phyloP scores from a whole-genome alignment of 768 basidiomycete genomes.

The Boletus patriciae region DNA sequence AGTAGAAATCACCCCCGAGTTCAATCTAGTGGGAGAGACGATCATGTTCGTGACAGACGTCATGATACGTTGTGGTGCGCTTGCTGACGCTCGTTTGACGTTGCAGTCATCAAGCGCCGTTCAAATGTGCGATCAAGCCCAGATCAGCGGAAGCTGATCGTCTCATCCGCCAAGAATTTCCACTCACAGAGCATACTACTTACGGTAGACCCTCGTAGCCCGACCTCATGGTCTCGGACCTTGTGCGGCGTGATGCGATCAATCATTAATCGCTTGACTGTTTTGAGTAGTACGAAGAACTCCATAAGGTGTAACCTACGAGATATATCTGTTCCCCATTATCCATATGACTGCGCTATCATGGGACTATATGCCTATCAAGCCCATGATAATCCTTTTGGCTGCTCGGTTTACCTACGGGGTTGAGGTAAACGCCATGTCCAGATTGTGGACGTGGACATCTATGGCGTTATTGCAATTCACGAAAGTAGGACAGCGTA shows the following conservation, averaged over 20 bases:
- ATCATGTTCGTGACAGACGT: constrained; percentile 1
- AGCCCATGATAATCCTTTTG: too few species aligned
- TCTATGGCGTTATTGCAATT: neutral
- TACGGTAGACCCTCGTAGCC: too few species aligned
- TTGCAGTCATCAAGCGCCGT: constrained; percentile 13
- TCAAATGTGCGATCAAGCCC: constrained; percentile 16
- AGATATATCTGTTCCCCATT: too few species aligned
- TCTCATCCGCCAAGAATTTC: neutral
- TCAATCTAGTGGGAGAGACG: constrained; percentile 28
- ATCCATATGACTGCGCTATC: too few species aligned
- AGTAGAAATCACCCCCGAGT: constrained; percentile 44
- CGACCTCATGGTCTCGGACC: too few species aligned
- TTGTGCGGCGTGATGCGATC: too few species aligned
- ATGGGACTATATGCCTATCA: neutral
- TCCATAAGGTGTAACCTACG: too few species aligned
- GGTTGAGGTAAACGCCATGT: neutral
- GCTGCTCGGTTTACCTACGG: too few species aligned
- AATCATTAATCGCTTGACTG: too few species aligned
- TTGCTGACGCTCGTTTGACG: neutral
- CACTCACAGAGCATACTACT: neutral
- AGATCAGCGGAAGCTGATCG: neutral
- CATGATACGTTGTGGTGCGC: neutral
- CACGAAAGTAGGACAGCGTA: neutral
- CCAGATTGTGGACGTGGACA: neutral
- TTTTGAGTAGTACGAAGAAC: too few species aligned